A percentile compares a stretch with the other conserved stretches of the same genome.
These are phyloP conservation scores for Diplosphaera chodatii DNA, from an alignment of 139 green algal genomes.

Conservation along the genomic window DNA sequence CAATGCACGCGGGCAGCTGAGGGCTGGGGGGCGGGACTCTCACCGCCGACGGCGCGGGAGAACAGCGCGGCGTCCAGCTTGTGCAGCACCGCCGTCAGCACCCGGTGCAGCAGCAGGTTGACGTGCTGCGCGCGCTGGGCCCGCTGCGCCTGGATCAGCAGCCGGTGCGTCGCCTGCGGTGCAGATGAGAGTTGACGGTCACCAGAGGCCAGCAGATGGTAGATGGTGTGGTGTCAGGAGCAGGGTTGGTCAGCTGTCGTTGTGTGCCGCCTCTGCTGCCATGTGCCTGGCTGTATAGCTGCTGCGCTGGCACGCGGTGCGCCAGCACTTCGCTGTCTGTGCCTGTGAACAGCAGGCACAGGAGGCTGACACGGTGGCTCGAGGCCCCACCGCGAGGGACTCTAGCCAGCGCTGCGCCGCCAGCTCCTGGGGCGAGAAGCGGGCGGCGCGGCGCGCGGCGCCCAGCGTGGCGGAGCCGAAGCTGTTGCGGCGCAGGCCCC, in stretches of 20 bases:
- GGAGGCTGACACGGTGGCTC: too few species aligned
- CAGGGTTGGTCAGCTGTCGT: too few species aligned
- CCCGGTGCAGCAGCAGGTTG: slow-evolving; percentile 48
- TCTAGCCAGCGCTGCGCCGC: slow-evolving; percentile 66
- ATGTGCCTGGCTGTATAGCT: too few species aligned
- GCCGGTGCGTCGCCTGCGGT: background rate
- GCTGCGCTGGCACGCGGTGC: too few species aligned
- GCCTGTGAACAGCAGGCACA: too few species aligned
- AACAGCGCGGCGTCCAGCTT: slow-evolving; percentile 66
- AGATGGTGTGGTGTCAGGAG: too few species aligned
- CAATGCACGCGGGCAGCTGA: too few species aligned
- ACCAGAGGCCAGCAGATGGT: too few species aligned
- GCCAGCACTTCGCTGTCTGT: too few species aligned
- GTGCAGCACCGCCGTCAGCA: slow-evolving; percentile 53
- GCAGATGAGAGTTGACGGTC: too few species aligned
- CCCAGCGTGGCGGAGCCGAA: background rate
- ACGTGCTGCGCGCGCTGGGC: slow-evolving; percentile 19
- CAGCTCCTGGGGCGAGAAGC: slow-evolving; percentile 39
- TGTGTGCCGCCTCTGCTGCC: too few species aligned
- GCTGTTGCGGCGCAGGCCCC: background rate
- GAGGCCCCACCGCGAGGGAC: slow-evolving; percentile 42
- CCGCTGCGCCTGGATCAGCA: background rate
- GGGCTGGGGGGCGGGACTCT: background rate
- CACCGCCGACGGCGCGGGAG: slow-evolving; percentile 34
- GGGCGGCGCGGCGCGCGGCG: too few species aligned